Evolutionary conservation across 2,329 filamentous ascomycete genomes (phyloP).

Genomic region (Thielaviopsis musarum): DNA sequence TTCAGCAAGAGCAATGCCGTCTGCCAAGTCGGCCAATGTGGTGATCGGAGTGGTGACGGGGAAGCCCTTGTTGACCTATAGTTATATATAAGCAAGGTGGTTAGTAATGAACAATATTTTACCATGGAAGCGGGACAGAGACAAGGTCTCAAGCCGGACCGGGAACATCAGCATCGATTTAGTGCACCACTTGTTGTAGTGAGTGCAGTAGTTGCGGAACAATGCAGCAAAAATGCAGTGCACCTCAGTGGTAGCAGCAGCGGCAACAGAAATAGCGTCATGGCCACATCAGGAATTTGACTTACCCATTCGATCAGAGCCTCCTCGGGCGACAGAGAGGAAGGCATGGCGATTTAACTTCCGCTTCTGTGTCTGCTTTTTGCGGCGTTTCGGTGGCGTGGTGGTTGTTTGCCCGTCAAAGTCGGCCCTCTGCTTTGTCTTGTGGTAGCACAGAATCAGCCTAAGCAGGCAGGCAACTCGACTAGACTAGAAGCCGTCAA

Average conservation of each 20-base stretch:
- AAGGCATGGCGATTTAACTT: constrained; percentile 1
- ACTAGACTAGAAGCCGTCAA: background rate
- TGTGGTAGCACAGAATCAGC: constrained; percentile 4
- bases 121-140: background rate
- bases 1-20: constrained; percentile 36
- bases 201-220: background rate
- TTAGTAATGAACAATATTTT: background rate
- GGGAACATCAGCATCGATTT: no score
- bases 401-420: background rate
- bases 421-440: constrained; percentile 1
- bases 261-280: background rate
- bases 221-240: background rate
- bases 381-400: background rate
- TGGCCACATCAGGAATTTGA: background rate
- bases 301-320: constrained; percentile 12
- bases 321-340: constrained; percentile 8
- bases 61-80: constrained; percentile 24
- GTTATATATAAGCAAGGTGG: constrained; percentile 1
- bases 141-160: background rate
- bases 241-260: background rate
- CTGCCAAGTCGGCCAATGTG: constrained; percentile 33
- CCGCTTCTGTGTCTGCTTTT: background rate
- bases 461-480: constrained; percentile 1
- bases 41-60: constrained; percentile 28
- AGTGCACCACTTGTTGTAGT: background rate